A percentile compares a stretch with the other conserved stretches of the same genome.
phyloP scores from a whole-genome alignment of 208 protist genomes.

The Acanthamoeba royreba region DNA sequence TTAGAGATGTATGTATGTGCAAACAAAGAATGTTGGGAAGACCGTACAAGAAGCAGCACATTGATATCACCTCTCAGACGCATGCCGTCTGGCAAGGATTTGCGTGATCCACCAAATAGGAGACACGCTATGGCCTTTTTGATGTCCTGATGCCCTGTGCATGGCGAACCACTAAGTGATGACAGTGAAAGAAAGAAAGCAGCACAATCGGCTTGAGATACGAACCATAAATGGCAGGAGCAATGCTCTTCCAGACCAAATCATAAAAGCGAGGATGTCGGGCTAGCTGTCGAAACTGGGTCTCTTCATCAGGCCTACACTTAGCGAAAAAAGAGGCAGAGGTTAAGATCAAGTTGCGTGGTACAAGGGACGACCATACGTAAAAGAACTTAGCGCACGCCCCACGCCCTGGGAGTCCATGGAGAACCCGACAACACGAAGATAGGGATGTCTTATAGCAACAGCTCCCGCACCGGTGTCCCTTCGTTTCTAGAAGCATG shows the following conservation, averaged over 20 bases:
- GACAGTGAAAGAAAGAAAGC: neutral
- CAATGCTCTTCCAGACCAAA: slow-evolving; percentile 73
- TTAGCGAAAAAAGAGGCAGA: slow-evolving; percentile 42
- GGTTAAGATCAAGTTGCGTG: slow-evolving; percentile 58
- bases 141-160: slow-evolving; percentile 74
- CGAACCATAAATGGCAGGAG: slow-evolving; percentile 87
- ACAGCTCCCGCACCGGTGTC: slow-evolving; percentile 25
- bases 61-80: slow-evolving; percentile 98
- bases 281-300: slow-evolving; percentile 57
- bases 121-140: slow-evolving; percentile 92
- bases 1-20: slow-evolving; percentile 63
- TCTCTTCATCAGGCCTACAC: slow-evolving; percentile 65
- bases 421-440: slow-evolving; percentile 1
- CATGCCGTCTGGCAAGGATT: slow-evolving; percentile 93
- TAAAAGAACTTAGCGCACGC: slow-evolving; percentile 31
- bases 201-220: neutral
- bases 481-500: neutral
- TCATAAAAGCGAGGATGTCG: slow-evolving; percentile 65
- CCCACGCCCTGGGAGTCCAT: slow-evolving; percentile 14
- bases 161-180: no score
- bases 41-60: slow-evolving; percentile 94
- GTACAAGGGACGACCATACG: slow-evolving; percentile 65
- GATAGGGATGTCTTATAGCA: slow-evolving; percentile 55
- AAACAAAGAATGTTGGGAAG: slow-evolving; percentile 78
- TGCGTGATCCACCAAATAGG: slow-evolving; percentile 97